These are phyloP conservation scores for Hansenula sp. DNA, from an alignment of 1,139 yeast species.

Conservation along the genomic window DNA sequence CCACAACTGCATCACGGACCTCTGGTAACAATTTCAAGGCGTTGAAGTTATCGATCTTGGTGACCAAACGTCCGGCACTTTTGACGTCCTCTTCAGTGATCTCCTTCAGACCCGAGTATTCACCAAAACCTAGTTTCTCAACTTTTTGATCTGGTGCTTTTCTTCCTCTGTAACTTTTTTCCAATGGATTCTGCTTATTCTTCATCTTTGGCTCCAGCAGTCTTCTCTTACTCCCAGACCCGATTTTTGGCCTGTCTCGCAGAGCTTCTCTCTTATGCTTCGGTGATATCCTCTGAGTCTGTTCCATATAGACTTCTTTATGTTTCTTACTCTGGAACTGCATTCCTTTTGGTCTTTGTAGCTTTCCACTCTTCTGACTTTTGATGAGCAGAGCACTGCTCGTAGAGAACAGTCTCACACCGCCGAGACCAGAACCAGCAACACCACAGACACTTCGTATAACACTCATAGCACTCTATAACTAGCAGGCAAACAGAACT, in stretches of 20 bases:
- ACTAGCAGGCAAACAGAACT: too few relatives aligned
- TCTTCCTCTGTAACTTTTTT: background rate
- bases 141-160: background rate
- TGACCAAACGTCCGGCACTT: slow-evolving; percentile 32
- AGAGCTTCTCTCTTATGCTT: too few relatives aligned
- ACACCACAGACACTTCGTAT: too few relatives aligned
- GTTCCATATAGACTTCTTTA: background rate
- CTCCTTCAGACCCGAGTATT: slow-evolving; percentile 30
- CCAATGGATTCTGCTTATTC: background rate
- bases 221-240: background rate
- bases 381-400: too few relatives aligned
- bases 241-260: background rate
- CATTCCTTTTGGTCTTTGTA: too few relatives aligned
- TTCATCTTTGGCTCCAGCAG: background rate
- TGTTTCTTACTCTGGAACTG: background rate
- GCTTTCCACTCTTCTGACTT: too few relatives aligned
- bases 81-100: slow-evolving; percentile 28
- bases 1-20: slow-evolving; percentile 58
- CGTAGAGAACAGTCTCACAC: too few relatives aligned
- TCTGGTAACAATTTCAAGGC: slow-evolving; percentile 64
- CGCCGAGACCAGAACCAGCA: too few relatives aligned
- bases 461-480: too few relatives aligned
- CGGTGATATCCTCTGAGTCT: background rate
- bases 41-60: slow-evolving; percentile 56
- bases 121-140: slow-evolving; percentile 12